A percentile compares a stretch with the other conserved stretches of the same genome.
Evolutionary conservation across 208 protist species (phyloP).

Genomic region (Crithidia fasciculata): DNA sequence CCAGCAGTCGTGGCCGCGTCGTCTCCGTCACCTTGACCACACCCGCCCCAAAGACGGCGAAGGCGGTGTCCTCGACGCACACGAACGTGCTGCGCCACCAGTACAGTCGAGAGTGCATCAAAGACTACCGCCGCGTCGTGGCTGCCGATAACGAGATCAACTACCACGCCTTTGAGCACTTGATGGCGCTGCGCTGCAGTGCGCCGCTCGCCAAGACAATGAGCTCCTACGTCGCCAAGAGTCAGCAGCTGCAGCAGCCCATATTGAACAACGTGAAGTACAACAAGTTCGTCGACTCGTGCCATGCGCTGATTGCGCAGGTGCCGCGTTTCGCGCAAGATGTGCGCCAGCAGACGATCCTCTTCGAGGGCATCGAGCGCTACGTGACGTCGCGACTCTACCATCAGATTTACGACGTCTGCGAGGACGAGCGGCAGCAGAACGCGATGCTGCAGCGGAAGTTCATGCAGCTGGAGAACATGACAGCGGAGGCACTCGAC

Average conservation of each 20-base stretch:
- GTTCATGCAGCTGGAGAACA: slow-evolving; percentile 38
- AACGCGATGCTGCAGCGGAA: slow-evolving; percentile 51
- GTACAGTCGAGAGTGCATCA: slow-evolving; percentile 69
- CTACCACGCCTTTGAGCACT: slow-evolving; percentile 68
- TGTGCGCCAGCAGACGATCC: slow-evolving; percentile 24
- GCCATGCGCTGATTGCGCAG: slow-evolving; percentile 28
- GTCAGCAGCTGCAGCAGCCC: slow-evolving; percentile 36
- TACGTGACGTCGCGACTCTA: slow-evolving; percentile 84
- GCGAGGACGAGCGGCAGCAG: slow-evolving; percentile 40
- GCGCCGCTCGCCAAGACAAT: slow-evolving; percentile 48
- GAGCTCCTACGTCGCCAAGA: slow-evolving; percentile 54
- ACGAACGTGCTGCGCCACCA: slow-evolving; percentile 41
- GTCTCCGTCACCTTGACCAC: neutral
- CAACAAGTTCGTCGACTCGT: slow-evolving; percentile 28
- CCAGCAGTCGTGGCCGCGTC: slow-evolving; percentile 7
- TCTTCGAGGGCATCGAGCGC: slow-evolving; percentile 77
- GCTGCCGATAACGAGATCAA: slow-evolving; percentile 70
- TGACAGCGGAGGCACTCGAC: slow-evolving; percentile 60
- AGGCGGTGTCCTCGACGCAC: neutral
- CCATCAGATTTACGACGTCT: slow-evolving; percentile 54
- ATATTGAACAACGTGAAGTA: slow-evolving; percentile 29
- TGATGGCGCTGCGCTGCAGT: slow-evolving; percentile 51
- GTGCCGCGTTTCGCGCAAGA: slow-evolving; percentile 32
- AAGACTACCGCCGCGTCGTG: slow-evolving; percentile 65
- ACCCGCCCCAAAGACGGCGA: neutral